These are phyloP conservation scores for Fusarium circinatum DNA, from an alignment of 2,329 filamentous ascomycete genomes.

Conservation along the genomic window DNA sequence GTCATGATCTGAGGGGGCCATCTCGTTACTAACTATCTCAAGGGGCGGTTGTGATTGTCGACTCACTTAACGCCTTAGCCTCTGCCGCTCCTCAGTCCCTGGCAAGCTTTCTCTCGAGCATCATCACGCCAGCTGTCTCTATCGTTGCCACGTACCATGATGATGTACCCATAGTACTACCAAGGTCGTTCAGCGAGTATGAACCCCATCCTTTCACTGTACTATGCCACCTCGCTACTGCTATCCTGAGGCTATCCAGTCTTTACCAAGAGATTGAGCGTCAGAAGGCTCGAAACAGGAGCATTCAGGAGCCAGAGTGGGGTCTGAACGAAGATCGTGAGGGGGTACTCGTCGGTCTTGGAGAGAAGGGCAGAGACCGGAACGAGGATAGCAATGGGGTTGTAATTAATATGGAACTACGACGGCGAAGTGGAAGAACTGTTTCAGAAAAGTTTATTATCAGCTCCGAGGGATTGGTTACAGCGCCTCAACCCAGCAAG, in stretches of 20 bases:
- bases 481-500: constrained; percentile 45
- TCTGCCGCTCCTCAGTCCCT: constrained; percentile 65
- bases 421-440: constrained; percentile 82
- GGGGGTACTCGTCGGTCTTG: constrained; percentile 78
- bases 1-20: background rate
- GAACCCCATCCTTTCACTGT: constrained; percentile 76
- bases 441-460: constrained; percentile 75
- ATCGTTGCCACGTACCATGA: constrained; percentile 84
- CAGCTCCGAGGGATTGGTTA: constrained; percentile 42
- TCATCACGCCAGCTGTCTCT: constrained; percentile 73
- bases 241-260: constrained; percentile 78
- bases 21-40: constrained; percentile 20
- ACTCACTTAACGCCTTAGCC: constrained; percentile 77
- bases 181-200: constrained; percentile 60
- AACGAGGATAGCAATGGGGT: constrained; percentile 57
- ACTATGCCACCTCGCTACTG: constrained; percentile 87
- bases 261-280: constrained; percentile 78
- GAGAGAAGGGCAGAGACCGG: constrained; percentile 58
- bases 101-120: constrained; percentile 74
- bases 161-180: constrained; percentile 73
- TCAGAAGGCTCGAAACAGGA: constrained; percentile 80
- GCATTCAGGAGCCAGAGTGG: constrained; percentile 78
- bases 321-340: constrained; percentile 82
- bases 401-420: constrained; percentile 86
- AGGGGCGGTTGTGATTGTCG: constrained; percentile 82